Base-by-base conservation (phyloP, 2,329 filamentous ascomycete genomes). In the Hypoxylon sp. region DNA sequence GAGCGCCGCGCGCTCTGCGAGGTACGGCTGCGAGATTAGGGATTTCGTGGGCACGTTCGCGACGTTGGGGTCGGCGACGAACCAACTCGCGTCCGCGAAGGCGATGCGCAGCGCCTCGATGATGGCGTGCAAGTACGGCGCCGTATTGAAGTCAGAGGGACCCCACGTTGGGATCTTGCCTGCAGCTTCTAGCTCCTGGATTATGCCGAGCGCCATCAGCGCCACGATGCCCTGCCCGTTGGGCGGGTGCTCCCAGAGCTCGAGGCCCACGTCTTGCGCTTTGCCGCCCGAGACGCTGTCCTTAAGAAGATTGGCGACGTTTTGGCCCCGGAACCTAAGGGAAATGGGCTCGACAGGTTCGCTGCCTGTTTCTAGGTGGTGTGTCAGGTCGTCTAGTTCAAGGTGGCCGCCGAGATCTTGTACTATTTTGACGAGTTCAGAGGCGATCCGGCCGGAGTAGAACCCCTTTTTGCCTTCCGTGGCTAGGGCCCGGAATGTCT, bases 201-300 rank as follows among this genome's bases (percentile, higher is more conserved):
- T 84, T 72, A 98, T 97, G 1, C 96, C 96, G 0, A 99, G 84
- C 0, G 96, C 93, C 91, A 98, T 97, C 33, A 98, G 84, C 0
- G 96, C 96, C 1, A 98, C 93, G 71, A 98, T 94, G 1, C 96
- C 96, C 81, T 98, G 96, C 0, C 96, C 94, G 75, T 98, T 98
- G 8, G 96, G 96, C 37, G 95, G 94, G 78, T 98, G 95, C 77
- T 99, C 96, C 95, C 95, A 98, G 0, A 99, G 84, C 76, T 97
- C 90, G 46, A 98, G 86, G 9, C 90, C 89, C 11, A 83, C 80
- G 55, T 85, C 82, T 24, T 78, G 74, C 64, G 78, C 53, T 26
- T 42, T 69, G 62, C 19, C 78, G 69, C 80, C 77, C 8, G 81
- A 59, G 8, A 76, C 63, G n/a, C 64, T 66, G 22, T 73, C 72